Base-by-base conservation (phyloP, 192 early-diverging fungal species). In the Coemansia sp. region DNA sequence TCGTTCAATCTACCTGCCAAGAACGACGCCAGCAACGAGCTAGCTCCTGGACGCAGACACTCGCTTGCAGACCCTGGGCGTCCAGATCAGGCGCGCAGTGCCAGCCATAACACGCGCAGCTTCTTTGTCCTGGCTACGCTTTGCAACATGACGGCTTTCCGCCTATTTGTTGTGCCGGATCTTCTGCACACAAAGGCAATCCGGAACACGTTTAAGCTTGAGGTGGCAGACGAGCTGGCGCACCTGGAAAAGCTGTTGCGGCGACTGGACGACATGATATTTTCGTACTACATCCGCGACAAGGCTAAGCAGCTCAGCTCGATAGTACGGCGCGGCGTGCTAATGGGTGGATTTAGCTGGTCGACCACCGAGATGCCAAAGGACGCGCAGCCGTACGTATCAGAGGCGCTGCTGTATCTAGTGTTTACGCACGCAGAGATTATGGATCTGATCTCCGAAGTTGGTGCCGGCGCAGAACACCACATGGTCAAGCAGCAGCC, bases 401-500 rank as follows among this genome's bases (percentile, higher is more conserved):
- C 89, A 29, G 91, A 95, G 61, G 88, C 93, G 32, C 69, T 98
- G 59, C 83, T 95, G 58, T 84, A 83, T 43, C 67, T 98, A 51
- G 96, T 98, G 11, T 83, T 93, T 65, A 88, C 92, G 3, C 96
- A 98, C 65, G 88, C 96, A 0, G 86, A 94, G 76, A 88, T 98
- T 52, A 93, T 84, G 50, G 92, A 90, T 67, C 84, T 94, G 19
- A 90, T 90, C 26, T 66, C 73, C 47, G 78, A 81, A 59, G 71
- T 79, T 10, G 73, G 78, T 3, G 73, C 69, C 4, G 78, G 73
- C n/a, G 78, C 69, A 11, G 72, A 74, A 53, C 78, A 81, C 59
- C 78, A 72, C 60, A 75, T 66, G 69, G 70, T 80, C 27, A 73
- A 80, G 61, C 76, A 80, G 22, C 86, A 90, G 57, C 86, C 85